Evolutionary conservation across 2,329 filamentous ascomycete genomes (phyloP), one percentile per base, ranked within the genome.

Genomic region (Lachnellula arida): DNA sequence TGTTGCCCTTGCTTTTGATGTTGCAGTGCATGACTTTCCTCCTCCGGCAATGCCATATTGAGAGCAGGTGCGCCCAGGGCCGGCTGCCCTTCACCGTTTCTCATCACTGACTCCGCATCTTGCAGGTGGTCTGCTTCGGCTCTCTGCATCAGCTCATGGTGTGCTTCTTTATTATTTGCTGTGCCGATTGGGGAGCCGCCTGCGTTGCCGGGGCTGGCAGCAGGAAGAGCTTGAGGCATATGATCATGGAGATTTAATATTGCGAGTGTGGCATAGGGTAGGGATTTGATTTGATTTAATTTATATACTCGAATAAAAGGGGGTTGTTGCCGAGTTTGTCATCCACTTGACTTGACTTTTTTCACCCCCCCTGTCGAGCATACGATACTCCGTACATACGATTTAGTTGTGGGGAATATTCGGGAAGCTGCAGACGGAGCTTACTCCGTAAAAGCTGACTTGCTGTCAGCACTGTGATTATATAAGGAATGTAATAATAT

Each of bases 161-260:
- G 59, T 58, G 58, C 49, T 34, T 39, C 56, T 32, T 49, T 46
- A 25, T 46, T 47, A 47, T 4, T 23, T 19, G 11, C 42, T 44
- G 49, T 35, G 32, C 34, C 28, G 28, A 54, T 53, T 46, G 40
- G 50, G 40, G 53, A 49, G 40, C 42, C 15, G 11, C 60, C 60
- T 60, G 51, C 61, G 51, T 44, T 44, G 57, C 56, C 58, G 54
- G 44, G 49, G 23, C 37, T 53, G 57, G 54, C 59, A 53, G 60
- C 60, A 55, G 59, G 54, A 14, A 22, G 32, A n/a, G 49, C 35
- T 46, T 44, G 59, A 61, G 63, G 60, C 64, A 66, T 66, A 37
- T 59, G 40, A 17, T 49, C 40, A 23, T 17, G 52, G 54, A 54
- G 37, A n/a, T 11, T 32, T 8, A 32, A 32, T 32, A 32, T 9